phyloP scores from a whole-genome alignment of 2,329 filamentous ascomycete species.

The Boeremia exigua region DNA sequence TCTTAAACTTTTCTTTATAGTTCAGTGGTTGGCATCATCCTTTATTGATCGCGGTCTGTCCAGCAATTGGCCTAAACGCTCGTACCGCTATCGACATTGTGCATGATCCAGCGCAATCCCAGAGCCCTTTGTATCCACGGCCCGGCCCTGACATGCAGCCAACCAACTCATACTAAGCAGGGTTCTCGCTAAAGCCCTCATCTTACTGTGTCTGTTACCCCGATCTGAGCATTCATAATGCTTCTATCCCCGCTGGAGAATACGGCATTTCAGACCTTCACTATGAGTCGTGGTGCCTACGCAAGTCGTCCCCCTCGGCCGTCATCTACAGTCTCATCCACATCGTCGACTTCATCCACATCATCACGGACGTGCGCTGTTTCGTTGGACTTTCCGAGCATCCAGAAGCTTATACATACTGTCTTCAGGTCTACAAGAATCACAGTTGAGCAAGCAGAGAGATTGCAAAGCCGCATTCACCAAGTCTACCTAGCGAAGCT shows the following conservation, averaged over 20 bases:
- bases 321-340: conserved; percentile 33
- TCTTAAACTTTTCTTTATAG: background rate
- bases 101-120: background rate
- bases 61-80: background rate
- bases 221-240: conserved; percentile 39
- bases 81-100: background rate
- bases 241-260: conserved; percentile 46
- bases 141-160: conserved; percentile 27
- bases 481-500: conserved; percentile 52
- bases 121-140: conserved; percentile 23
- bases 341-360: conserved; percentile 34
- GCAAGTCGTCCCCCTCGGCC: conserved; percentile 29
- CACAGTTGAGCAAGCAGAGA: conserved; percentile 44
- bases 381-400: conserved; percentile 42
- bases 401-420: conserved; percentile 42
- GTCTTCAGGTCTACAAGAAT: conserved; percentile 42
- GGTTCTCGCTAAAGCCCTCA: conserved; percentile 25
- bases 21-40: background rate
- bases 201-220: conserved; percentile 17
- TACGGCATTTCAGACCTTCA: conserved; percentile 38
- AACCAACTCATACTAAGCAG: conserved; percentile 13
- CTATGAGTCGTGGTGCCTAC: conserved; percentile 45
- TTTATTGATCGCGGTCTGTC: too few species aligned
- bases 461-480: conserved; percentile 45
- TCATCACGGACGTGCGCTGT: conserved; percentile 26